Evolutionary conservation across 495 filamentous ascomycete species (phyloP).

Genomic region (Daldinia childiae): DNA sequence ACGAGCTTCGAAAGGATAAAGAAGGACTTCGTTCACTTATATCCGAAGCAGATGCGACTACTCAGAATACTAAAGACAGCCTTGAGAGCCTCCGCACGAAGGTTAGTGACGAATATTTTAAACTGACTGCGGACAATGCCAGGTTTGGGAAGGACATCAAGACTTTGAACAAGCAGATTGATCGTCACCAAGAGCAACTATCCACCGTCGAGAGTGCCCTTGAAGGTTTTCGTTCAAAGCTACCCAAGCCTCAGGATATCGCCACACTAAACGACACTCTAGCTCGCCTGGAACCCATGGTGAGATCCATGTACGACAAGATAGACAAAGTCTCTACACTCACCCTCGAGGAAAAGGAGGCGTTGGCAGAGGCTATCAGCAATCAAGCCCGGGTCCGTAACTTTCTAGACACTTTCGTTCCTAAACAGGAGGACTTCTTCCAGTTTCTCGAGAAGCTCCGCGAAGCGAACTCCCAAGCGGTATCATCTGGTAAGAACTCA

Average conservation of each 20-base stretch:
- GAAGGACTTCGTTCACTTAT: constrained; percentile 23
- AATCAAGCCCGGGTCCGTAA: constrained; percentile 17
- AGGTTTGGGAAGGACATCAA: constrained; percentile 39
- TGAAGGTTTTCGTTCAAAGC: constrained; percentile 4
- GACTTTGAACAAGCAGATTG: constrained; percentile 26
- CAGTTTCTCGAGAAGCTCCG: constrained; percentile 30
- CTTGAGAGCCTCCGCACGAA: constrained; percentile 30
- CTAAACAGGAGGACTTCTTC: constrained; percentile 30
- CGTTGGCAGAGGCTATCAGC: constrained; percentile 3
- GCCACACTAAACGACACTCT: constrained; percentile 20
- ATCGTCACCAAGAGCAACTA: constrained; percentile 19
- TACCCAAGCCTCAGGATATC: constrained; percentile 17
- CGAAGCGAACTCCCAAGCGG: constrained; percentile 1
- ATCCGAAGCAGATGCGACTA: constrained; percentile 21
- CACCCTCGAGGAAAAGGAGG: constrained; percentile 13
- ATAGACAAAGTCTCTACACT: constrained; percentile 15
- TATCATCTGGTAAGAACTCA: constrained; percentile 15
- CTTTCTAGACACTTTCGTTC: constrained; percentile 25
- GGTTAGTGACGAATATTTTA: constrained; percentile 35
- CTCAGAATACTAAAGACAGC: constrained; percentile 17
- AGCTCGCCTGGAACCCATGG: constrained; percentile 31
- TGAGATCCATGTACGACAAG: constrained; percentile 31
- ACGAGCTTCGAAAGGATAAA: constrained; percentile 31
- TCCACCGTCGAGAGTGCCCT: constrained; percentile 13
- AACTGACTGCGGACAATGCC: constrained; percentile 26